Evolutionary conservation across 768 basidiomycete genomes (phyloP).

Genomic region (Tricholoma terreum): DNA sequence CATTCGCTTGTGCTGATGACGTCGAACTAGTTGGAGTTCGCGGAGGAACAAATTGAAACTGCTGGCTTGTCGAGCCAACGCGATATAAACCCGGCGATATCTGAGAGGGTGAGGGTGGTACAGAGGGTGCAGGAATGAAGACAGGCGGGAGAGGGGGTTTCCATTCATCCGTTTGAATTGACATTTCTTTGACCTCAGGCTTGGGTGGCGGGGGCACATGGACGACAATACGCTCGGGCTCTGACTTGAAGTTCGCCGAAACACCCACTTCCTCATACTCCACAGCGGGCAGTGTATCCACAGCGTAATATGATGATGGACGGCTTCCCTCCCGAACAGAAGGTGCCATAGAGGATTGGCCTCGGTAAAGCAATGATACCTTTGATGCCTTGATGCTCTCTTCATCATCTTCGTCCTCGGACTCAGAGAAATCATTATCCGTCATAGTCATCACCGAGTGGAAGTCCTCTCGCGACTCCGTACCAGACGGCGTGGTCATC

Average conservation of each 20-base stretch:
- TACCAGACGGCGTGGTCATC: slow-evolving; percentile 55
- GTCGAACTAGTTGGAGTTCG: slow-evolving; percentile 36
- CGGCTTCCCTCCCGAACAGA: slow-evolving; percentile 19
- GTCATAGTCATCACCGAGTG: slow-evolving; percentile 71
- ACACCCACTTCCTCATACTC: slow-evolving; percentile 54
- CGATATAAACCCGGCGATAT: slow-evolving; percentile 47
- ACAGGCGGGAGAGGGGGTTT: slow-evolving; percentile 40
- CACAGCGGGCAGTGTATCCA: slow-evolving; percentile 23
- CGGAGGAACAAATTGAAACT: slow-evolving; percentile 66
- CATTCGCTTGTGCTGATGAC: slow-evolving; percentile 25
- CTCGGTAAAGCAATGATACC: slow-evolving; percentile 29
- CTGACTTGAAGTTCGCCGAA: slow-evolving; percentile 34
- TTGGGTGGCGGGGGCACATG: slow-evolving; percentile 42
- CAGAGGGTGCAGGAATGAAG: slow-evolving; percentile 26
- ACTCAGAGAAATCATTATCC: slow-evolving; percentile 62
- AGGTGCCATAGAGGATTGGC: slow-evolving; percentile 29
- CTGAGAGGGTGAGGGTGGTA: slow-evolving; percentile 26
- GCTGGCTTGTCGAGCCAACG: slow-evolving; percentile 50
- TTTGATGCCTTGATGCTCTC: slow-evolving; percentile 75
- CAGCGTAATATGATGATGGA: slow-evolving; percentile 34
- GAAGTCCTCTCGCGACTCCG: slow-evolving; percentile 67
- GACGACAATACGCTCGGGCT: slow-evolving; percentile 35
- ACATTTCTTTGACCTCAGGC: slow-evolving; percentile 69
- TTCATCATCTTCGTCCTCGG: slow-evolving; percentile 49
- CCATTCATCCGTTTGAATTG: slow-evolving; percentile 80